Evolutionary conservation across 371 early-diverging fungal genomes (phyloP), one percentile per base, ranked within the genome.

Genomic region (Rhizopus microsporus): DNA sequence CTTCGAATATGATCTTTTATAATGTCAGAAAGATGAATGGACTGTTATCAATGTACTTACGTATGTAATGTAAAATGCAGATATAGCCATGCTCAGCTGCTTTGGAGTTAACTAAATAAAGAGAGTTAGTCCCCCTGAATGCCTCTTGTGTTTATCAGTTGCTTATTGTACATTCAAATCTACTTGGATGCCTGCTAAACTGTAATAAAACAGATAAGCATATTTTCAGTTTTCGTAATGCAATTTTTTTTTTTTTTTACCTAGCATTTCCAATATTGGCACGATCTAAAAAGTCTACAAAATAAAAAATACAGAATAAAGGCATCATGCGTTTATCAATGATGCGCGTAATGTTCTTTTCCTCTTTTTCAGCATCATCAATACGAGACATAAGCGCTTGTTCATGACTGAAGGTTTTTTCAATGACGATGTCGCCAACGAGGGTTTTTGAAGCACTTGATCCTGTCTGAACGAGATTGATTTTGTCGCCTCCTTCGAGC

Each of bases 221-320:
- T 23, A 23, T 23, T 43, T 42, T 66, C 5, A 68, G 58, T 42
- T 55, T 16, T 13, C n/a, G 4, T 49, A 13, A 34, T 7, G 49
- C 29, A 42, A 29, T 37, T 34, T 5, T 35, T 9, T 45, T 32
- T 29, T 32, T 1, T 46, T 7, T 43, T 52, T 68, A 74, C 74
- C 71, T 69, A 38, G 77, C 74, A 56, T 69, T 76, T 29, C 80
- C 80, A 13, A 79, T 75, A 56, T 79, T 79, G 15, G 71, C 72
- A 29, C 80, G 70, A 65, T 79, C 80, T 29, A 76, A 63, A 5
- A 69, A 75, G 47, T 70, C 69, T 6, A 77, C 45, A 56, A 79
- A 79, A 51, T 79, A 79, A 42, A 79, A 65, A 9, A 77, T 61
- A 57, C 72, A 74, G 56, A 74, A 72, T 48, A 77, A 69, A 5